A percentile compares a stretch with the other conserved stretches of the same genome.
Evolutionary conservation across 257 asterid genomes (phyloP).

Genomic region (Penstemon newberryi): DNA sequence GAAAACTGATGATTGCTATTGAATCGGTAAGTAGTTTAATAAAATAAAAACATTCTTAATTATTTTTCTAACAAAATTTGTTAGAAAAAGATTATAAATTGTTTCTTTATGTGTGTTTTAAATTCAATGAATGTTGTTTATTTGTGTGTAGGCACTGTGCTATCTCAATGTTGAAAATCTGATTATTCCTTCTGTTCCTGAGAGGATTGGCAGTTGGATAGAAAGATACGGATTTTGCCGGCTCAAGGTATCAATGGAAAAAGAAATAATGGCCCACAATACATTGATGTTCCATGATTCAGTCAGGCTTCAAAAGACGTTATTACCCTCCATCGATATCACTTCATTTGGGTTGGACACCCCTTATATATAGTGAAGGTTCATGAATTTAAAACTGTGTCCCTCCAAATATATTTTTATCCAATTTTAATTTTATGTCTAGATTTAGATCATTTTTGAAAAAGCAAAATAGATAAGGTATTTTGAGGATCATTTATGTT

Average conservation of each 20-base stretch:
- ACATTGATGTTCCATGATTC: constrained; percentile 54
- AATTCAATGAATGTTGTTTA: neutral
- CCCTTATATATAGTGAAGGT: too few species aligned
- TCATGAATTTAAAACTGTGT: too few species aligned
- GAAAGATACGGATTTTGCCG: constrained; percentile 36
- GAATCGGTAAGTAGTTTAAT: constrained; percentile 41
- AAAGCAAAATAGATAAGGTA: too few species aligned
- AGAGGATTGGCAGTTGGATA: constrained; percentile 37
- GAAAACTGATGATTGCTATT: constrained; percentile 44
- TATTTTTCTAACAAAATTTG: neutral
- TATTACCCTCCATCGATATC: constrained; percentile 28
- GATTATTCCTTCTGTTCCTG: constrained; percentile 45
- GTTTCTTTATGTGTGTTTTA: neutral
- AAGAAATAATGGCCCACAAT: constrained; percentile 39
- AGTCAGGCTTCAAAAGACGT: constrained; percentile 42
- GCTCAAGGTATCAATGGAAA: constrained; percentile 26
- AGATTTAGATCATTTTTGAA: too few species aligned
- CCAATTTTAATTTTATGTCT: too few species aligned
- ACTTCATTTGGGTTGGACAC: too few species aligned
- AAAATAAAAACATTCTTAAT: neutral
- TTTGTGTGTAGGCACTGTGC: constrained; percentile 41
- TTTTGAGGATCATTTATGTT: too few species aligned
- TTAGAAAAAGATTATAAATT: neutral
- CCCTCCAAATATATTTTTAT: too few species aligned
- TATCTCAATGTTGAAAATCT: constrained; percentile 47